Evolutionary conservation across 371 early-diverging fungal genomes (phyloP).

Genomic region (Parasitella parasitica): DNA sequence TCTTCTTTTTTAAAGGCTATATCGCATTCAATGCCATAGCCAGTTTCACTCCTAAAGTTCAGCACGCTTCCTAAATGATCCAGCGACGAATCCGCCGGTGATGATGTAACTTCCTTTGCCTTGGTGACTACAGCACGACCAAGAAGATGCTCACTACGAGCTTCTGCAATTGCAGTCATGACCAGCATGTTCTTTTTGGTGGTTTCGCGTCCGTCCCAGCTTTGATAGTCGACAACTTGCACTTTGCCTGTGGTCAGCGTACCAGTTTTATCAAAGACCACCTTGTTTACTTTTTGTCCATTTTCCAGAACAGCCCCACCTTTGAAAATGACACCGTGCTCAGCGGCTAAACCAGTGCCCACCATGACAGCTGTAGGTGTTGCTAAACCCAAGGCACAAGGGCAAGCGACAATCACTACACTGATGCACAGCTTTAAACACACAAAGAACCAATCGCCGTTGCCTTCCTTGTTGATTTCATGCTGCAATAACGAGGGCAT

Average conservation of each 20-base stretch:
- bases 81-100: conserved; percentile 11
- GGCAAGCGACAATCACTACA: conserved; percentile 96
- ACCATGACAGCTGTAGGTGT: conserved; percentile 99
- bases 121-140: conserved; percentile 76
- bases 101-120: conserved; percentile 39
- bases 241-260: conserved; percentile 89
- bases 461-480: conserved; percentile 46
- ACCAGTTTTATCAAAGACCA: conserved; percentile 97
- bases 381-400: conserved; percentile 95
- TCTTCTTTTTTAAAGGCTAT: conserved; percentile 20
- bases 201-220: conserved; percentile 17
- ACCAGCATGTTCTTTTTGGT: conserved; percentile 17
- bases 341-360: conserved; percentile 95
- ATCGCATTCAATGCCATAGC: conserved; percentile 73
- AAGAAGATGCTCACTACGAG: conserved; percentile 84
- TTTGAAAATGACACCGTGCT: conserved; percentile 89
- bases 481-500: conserved; percentile 59
- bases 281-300: conserved; percentile 76
- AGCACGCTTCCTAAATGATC: conserved; percentile 42
- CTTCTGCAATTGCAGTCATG: conserved; percentile 73
- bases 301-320: conserved; percentile 82
- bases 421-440: conserved; percentile 89
- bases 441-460: conserved; percentile 73
- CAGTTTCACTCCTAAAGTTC: conserved; percentile 73
- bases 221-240: conserved; percentile 58